Evolutionary conservation across 2,329 filamentous ascomycete species (phyloP), one percentile per base, ranked within the genome.

Genomic region (Alternaria sp.): DNA sequence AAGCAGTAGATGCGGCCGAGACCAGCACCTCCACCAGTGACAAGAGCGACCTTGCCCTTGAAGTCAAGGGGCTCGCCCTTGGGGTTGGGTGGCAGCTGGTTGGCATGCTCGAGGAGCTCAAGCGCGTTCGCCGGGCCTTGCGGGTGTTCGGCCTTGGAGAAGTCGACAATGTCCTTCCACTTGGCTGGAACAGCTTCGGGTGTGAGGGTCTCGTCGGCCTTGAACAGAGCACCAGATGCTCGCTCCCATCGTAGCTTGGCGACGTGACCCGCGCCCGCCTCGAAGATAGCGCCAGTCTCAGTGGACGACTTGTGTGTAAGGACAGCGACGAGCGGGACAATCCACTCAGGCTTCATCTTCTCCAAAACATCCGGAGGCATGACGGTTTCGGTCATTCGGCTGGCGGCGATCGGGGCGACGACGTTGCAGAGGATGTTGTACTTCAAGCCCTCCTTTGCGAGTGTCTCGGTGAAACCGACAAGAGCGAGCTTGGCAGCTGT

Each of bases 351-450:
- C 85, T 92, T 93, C 68, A 97, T 86, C 77, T 89, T 90, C 71
- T 91, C 90, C 72, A 97, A 86, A 43, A 97, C 87, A 77, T 97
- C 94, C n/a, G 93, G 93, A 32, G 94, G 93, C 93, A 97, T 95
- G 71, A 97, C 87, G 17, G 95, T 97, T 80, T 93, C 89, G 46
- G 94, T 97, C 93, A 98, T 96, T 80, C 95, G 90, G 83, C 92
- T 96, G 65, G 94, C 96, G 71, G 95, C 95, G 77, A 97, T 94
- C 57, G 96, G 96, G 17, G 96, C 93, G 83, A 99, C 96, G 74
- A 93, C 93, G 82, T 99, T 99, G 85, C 87, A 89, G 74, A 97
- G 83, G 73, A 99, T 98, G 87, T 98, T 98, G 86, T 99, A 99
- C 84, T 98, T 98, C 79, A 88, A 86, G 70, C 96, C 96, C 85